Conservation (phyloP, 805 yeast species). For the Lipomyces kockii region DNA sequence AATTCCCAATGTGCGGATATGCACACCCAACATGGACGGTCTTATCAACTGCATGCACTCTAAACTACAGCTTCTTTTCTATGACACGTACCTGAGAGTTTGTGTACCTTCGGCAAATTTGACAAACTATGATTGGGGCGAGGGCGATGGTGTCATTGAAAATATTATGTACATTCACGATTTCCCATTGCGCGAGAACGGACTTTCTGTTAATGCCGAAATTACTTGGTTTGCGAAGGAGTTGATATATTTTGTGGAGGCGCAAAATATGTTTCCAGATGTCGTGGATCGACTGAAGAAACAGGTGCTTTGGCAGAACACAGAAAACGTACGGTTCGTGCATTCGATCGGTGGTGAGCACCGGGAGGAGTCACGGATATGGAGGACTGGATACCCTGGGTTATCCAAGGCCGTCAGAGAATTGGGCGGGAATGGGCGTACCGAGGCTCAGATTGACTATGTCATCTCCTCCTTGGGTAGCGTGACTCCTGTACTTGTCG, state of each 20-base stretch:
- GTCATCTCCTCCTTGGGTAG: constrained; percentile 33
- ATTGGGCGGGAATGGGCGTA: constrained; percentile 22
- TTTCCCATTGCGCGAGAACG: constrained; percentile 21
- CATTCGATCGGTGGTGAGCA: constrained; percentile 39
- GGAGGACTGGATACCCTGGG: constrained; percentile 28
- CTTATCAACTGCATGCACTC: constrained; percentile 37
- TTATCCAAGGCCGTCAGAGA: constrained; percentile 22
- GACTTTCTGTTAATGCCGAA: not conserved
- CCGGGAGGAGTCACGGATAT: constrained; percentile 11
- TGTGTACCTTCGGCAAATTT: constrained; percentile 39
- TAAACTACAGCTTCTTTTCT: constrained; percentile 37
- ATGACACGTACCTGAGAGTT: constrained; percentile 34
- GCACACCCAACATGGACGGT: constrained; percentile 35
- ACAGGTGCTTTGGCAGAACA: constrained; percentile 31
- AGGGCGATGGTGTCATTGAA: constrained; percentile 37
- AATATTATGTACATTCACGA: constrained; percentile 38
- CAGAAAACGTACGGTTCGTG: constrained; percentile 37
- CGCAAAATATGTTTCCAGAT: constrained; percentile 33
- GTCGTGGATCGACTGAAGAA: constrained; percentile 23
- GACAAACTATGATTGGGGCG: constrained; percentile 41
- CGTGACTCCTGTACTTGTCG: constrained; percentile 17
- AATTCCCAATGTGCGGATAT: constrained; percentile 27
- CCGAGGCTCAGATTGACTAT: constrained; percentile 26
- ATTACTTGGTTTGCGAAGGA: constrained; percentile 26
- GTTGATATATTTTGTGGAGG: constrained; percentile 31